Conservation (phyloP, 148 eudicot species). For the Euryodendron excelsum region DNA sequence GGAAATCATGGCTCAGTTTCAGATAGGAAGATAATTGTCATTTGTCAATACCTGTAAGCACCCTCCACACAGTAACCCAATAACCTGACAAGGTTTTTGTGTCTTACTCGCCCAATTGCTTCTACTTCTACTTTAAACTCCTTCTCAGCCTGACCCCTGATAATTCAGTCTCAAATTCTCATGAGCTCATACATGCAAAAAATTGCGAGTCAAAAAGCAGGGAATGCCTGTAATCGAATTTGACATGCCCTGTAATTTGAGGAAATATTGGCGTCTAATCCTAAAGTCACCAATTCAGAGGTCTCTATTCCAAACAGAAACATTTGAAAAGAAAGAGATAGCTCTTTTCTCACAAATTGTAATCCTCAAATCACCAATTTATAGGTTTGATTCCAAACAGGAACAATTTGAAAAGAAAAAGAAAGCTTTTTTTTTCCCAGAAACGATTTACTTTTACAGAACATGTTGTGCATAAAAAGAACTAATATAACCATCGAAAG, state of each 20-base stretch:
- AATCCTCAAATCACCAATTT: not conserved
- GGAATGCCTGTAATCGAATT: not conserved
- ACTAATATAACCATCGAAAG: slow-evolving; percentile 21
- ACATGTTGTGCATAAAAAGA: slow-evolving; percentile 37
- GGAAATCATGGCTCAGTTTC: not conserved
- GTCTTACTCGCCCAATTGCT: slow-evolving; percentile 93
- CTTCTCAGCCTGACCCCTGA: slow-evolving; percentile 96
- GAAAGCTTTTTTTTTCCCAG: slow-evolving; percentile 10
- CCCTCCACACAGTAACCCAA: slow-evolving; percentile 97
- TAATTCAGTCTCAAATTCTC: slow-evolving; percentile 16
- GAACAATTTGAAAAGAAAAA: not conserved
- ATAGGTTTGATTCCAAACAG: not conserved
- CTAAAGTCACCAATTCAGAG: not conserved
- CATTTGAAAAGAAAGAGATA: slow-evolving; percentile 23
- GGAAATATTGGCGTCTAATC: not conserved
- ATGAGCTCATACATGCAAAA: slow-evolving; percentile 20
- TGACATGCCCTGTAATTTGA: not conserved
- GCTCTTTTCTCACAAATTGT: not conserved
- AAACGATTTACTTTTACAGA: slow-evolving; percentile 39
- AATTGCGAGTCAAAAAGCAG: slow-evolving; percentile 6
- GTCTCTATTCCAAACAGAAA: slow-evolving; percentile 22
- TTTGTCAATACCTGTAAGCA: slow-evolving; percentile 64
- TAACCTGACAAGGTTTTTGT: slow-evolving; percentile 90
- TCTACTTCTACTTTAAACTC: slow-evolving; percentile 96
- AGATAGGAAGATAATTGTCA: not conserved